Evolutionary conservation across 495 filamentous ascomycete genomes (phyloP).

Genomic region (Aspergillus egyptiacus): DNA sequence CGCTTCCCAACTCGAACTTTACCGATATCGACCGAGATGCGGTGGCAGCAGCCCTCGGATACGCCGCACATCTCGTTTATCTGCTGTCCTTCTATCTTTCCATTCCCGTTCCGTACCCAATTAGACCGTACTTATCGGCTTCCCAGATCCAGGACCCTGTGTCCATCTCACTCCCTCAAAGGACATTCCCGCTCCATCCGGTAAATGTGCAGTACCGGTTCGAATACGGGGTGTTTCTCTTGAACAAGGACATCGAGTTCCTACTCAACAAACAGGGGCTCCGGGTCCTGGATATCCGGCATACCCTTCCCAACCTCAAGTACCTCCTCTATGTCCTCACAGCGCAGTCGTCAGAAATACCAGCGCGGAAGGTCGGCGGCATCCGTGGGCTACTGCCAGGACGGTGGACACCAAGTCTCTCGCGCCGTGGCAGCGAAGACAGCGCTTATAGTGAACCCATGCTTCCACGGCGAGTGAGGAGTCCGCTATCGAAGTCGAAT

Average conservation of each 20-base stretch:
- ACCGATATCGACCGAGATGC: slow-evolving; percentile 58
- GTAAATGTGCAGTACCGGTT: slow-evolving; percentile 78
- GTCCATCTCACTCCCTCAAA: slow-evolving; percentile 55
- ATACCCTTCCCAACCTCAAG: slow-evolving; percentile 89
- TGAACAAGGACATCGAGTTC: slow-evolving; percentile 91
- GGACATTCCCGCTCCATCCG: slow-evolving; percentile 75
- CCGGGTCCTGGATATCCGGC: slow-evolving; percentile 75
- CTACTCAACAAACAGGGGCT: slow-evolving; percentile 69
- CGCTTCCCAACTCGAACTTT: slow-evolving; percentile 73
- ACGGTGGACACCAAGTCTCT: slow-evolving; percentile 30
- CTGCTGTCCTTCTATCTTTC: slow-evolving; percentile 77
- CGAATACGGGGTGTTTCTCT: slow-evolving; percentile 88
- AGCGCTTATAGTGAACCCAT: slow-evolving; percentile 34
- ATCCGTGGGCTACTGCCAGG: slow-evolving; percentile 54
- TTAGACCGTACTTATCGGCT: slow-evolving; percentile 63
- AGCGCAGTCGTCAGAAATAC: slow-evolving; percentile 69
- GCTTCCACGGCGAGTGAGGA: slow-evolving; percentile 25
- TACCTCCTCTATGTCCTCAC: slow-evolving; percentile 85
- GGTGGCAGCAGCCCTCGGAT: slow-evolving; percentile 76
- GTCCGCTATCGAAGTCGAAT: slow-evolving; percentile 27
- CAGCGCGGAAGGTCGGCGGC: slow-evolving; percentile 70
- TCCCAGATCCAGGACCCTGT: slow-evolving; percentile 78
- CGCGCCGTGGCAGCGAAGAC: slow-evolving; percentile 37
- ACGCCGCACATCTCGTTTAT: slow-evolving; percentile 70
- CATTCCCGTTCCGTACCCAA: slow-evolving; percentile 73